Evolutionary conservation across 345 rosid genomes (phyloP).

Genomic region (Brassica incana): DNA sequence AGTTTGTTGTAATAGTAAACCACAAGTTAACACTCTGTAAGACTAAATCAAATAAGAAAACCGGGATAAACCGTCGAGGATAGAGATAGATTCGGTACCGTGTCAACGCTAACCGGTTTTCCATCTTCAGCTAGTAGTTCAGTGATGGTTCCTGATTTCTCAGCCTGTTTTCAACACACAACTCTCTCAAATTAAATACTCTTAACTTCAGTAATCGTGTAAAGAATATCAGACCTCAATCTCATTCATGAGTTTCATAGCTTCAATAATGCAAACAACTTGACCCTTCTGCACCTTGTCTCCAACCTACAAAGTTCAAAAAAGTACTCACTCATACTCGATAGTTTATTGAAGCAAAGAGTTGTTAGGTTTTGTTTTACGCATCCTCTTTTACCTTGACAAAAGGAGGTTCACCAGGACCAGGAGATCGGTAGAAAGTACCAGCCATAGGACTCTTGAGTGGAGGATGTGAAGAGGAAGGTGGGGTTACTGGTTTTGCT

Average conservation of each 20-base stretch:
- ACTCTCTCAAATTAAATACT: slow-evolving; percentile 6
- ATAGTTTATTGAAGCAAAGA: not conserved
- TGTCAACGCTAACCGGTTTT: slow-evolving; percentile 80
- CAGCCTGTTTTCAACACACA: slow-evolving; percentile 58
- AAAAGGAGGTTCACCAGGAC: slow-evolving; percentile 89
- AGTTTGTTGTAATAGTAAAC: not conserved
- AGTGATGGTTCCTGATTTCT: slow-evolving; percentile 81
- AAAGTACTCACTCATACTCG: not conserved
- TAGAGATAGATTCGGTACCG: slow-evolving; percentile 47
- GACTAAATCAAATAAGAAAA: not conserved
- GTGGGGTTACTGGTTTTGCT: slow-evolving; percentile 49
- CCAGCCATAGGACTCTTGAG: slow-evolving; percentile 97
- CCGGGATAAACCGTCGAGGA: slow-evolving; percentile 10
- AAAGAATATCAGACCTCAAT: slow-evolving; percentile 64
- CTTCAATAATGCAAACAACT: slow-evolving; percentile 89
- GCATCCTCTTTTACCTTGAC: slow-evolving; percentile 61
- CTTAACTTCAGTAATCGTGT: not conserved
- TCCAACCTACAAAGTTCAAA: slow-evolving; percentile 60
- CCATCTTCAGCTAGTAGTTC: slow-evolving; percentile 83
- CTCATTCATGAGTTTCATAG: slow-evolving; percentile 98
- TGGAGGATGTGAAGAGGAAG: slow-evolving; percentile 55
- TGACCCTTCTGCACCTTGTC: slow-evolving; percentile 98
- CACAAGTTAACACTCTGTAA: slow-evolving; percentile 8
- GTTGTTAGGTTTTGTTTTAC: not conserved
- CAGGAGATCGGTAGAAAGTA: slow-evolving; percentile 82